phyloP scores from a whole-genome alignment of 331 rosid genomes.

The Saraca asoca region DNA sequence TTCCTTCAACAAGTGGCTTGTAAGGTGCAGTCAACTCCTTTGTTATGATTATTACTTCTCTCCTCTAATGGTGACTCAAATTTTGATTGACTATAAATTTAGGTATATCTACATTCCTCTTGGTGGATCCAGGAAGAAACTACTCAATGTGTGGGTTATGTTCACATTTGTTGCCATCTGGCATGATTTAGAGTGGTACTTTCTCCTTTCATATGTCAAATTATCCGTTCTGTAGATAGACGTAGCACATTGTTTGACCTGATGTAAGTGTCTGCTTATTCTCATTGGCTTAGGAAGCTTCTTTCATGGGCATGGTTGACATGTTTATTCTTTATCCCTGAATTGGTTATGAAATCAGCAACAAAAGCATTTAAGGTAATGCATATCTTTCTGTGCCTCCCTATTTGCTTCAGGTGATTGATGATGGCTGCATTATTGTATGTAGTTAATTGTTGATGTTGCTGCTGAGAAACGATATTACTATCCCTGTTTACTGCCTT shows the following conservation, averaged over 20 bases:
- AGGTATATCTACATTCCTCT: slow-evolving; percentile 95
- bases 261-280: slow-evolving; percentile 28
- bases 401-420: background rate
- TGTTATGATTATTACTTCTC: slow-evolving; percentile 24
- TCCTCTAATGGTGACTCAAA: slow-evolving; percentile 18
- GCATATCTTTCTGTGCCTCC: slow-evolving; percentile 19
- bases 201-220: slow-evolving; percentile 30
- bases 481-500: no score
- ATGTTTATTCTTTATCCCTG: slow-evolving; percentile 87
- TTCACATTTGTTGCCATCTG: slow-evolving; percentile 92
- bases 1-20: slow-evolving; percentile 97
- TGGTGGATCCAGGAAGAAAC: slow-evolving; percentile 79
- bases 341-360: slow-evolving; percentile 76
- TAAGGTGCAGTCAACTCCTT: slow-evolving; percentile 61
- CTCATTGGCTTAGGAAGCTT: slow-evolving; percentile 75
- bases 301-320: slow-evolving; percentile 99
- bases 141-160: slow-evolving; percentile 81
- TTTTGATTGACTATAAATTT: slow-evolving; percentile 36
- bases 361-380: slow-evolving; percentile 71
- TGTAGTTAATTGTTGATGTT: background rate
- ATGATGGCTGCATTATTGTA: background rate
- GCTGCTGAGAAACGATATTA: background rate
- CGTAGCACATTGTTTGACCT: slow-evolving; percentile 27
- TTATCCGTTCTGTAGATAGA: slow-evolving; percentile 35
- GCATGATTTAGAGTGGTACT: slow-evolving; percentile 97